Evolutionary conservation across 2,329 filamentous ascomycete species (phyloP), one percentile per base, ranked within the genome.

Genomic region (Sclerotinia nivalis): DNA sequence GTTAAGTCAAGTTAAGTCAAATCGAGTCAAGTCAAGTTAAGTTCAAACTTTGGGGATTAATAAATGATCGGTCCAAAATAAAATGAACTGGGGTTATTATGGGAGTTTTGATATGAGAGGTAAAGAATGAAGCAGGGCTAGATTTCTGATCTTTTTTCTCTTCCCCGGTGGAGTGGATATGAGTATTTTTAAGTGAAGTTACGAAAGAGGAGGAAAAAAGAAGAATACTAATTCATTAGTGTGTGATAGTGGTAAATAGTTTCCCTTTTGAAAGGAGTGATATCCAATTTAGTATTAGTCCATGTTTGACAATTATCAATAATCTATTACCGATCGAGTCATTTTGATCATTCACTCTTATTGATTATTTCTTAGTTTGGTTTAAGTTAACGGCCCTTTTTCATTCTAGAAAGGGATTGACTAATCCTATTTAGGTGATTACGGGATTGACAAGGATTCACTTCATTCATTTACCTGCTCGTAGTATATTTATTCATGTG

Each of bases 381-480:
- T 22, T 43, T 40, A 64, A 52, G 13, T 0, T 25, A 37, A 49
- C 28, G 45, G 45, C 28, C 22, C 45, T 49, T 37, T 50, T n/a
- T 0, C 12, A 5, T 4, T 15, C 0, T 6, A 4, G 1, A 25
- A 2, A 1, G 0, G 0, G 1, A 2, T 2, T 0, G 0, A 2
- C 9, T 64, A 64, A 12, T 25, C 60, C 60, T 50, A 37, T 12
- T 50, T 1, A 1, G 25, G 31, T 1, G 4, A 9, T 34, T 37
- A 20, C 22, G 22, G 22, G 45, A 50, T 43, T 58, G 31, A 40
- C 55, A 40, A 61, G 59, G 28, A 62, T 55, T 2, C 7, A 34
- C 34, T 50, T 10, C 37, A 40, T 40, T 40, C 37, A 40, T 40
- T 40, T 40, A 40, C 37, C 37, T 43, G 15, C 40, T 43, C 15